phyloP scores from a whole-genome alignment of 129 eudicot genomes.

The Pittosporum tobira region DNA sequence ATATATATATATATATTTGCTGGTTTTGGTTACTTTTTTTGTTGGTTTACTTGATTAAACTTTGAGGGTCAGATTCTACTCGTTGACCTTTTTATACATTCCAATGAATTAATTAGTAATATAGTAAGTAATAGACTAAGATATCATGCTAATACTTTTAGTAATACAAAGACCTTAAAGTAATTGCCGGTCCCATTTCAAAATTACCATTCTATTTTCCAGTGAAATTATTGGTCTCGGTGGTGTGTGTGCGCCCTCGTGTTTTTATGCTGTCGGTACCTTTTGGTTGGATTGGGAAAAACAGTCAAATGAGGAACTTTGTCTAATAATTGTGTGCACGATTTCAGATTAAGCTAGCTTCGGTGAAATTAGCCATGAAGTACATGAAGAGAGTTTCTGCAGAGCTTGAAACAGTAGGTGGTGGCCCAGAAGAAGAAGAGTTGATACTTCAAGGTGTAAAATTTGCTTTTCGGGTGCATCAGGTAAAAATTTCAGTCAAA shows the following conservation, averaged over 20 bases:
- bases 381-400: conserved; percentile 92
- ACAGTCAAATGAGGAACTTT: not conserved
- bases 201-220: not conserved
- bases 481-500: conserved; percentile 33
- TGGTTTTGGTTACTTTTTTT: conserved; percentile 18
- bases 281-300: not conserved
- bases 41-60: conserved; percentile 9
- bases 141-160: not conserved
- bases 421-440: conserved; percentile 95
- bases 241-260: conserved; percentile 13
- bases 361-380: conserved; percentile 88
- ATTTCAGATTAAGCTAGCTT: conserved; percentile 86
- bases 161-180: not conserved
- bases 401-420: conserved; percentile 66
- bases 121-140: conserved; percentile 4
- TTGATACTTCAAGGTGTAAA: conserved; percentile 84
- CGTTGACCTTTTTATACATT: conserved; percentile 23
- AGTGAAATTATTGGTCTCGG: not conserved
- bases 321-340: conserved; percentile 12
- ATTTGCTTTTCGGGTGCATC: conserved; percentile 91
- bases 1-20: no score
- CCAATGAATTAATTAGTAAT: conserved; percentile 13
- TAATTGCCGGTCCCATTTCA: not conserved
- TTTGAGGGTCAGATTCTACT: conserved; percentile 23
- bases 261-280: not conserved